Evolutionary conservation across 352 stramenopile species (phyloP).

Genomic region (Globisporangium barbulae): DNA sequence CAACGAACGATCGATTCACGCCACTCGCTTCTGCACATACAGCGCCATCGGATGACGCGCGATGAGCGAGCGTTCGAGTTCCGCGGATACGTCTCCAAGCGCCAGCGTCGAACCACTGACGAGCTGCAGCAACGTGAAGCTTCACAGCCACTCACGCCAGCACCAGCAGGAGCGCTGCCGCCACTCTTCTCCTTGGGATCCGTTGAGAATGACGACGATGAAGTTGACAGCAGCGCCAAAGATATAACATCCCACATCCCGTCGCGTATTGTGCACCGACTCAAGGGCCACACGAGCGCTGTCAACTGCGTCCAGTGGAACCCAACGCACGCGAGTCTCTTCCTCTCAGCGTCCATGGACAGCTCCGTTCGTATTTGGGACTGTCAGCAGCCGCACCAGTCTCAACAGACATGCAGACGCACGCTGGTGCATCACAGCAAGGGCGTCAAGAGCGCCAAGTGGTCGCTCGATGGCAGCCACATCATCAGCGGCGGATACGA

Average conservation of each 20-base stretch:
- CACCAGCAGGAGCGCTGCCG: not conserved
- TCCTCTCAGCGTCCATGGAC: slow-evolving; percentile 68
- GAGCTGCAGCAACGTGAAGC: not conserved
- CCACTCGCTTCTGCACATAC: not conserved
- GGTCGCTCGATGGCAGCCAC: slow-evolving; percentile 39
- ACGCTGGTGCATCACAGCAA: slow-evolving; percentile 27
- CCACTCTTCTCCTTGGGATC: not conserved
- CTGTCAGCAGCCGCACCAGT: slow-evolving; percentile 2
- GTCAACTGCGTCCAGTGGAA: slow-evolving; percentile 50
- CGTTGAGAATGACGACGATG: not conserved
- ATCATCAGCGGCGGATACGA: slow-evolving; percentile 52
- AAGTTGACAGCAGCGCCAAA: not conserved
- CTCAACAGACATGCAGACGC: slow-evolving; percentile 10
- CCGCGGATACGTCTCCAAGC: slow-evolving; percentile 30
- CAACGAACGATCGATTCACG: not conserved
- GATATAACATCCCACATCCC: not conserved
- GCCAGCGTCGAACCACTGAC: slow-evolving; percentile 7
- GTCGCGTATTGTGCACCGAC: not conserved
- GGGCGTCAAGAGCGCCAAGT: slow-evolving; percentile 53
- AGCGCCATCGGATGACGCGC: slow-evolving; percentile 10
- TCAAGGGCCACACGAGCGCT: slow-evolving; percentile 26
- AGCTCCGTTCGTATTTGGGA: slow-evolving; percentile 45
- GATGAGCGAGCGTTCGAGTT: slow-evolving; percentile 29
- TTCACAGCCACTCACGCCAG: not conserved
- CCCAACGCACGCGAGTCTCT: slow-evolving; percentile 24